A percentile compares a stretch with the other conserved stretches of the same genome.
phyloP scores from a whole-genome alignment of 129 eudicot genomes.

The Tagetes patula region DNA sequence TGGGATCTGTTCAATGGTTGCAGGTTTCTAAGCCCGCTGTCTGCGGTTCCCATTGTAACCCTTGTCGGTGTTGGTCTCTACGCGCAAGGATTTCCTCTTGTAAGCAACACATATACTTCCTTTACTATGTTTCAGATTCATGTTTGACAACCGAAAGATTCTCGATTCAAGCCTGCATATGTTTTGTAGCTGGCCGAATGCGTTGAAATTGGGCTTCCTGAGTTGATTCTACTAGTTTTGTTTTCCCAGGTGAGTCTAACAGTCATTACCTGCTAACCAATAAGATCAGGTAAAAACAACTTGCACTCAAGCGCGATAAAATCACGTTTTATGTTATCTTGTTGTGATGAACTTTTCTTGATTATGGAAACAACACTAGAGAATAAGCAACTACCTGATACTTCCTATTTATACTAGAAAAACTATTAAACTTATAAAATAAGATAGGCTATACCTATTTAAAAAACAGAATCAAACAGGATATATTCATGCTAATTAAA shows the following conservation, averaged over 20 bases:
- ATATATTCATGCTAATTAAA: too few species aligned
- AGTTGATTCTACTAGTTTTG: conserved; percentile 57
- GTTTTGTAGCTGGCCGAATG: conserved; percentile 64
- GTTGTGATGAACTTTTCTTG: conserved; percentile 1
- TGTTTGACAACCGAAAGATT: background rate
- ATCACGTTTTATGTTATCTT: background rate
- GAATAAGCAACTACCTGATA: too few species aligned
- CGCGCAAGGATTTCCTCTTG: conserved; percentile 80
- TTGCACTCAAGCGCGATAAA: too few species aligned
- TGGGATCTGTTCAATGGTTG: conserved; percentile 8
- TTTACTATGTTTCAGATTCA: background rate
- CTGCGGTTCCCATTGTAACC: conserved; percentile 85
- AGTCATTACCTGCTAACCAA: background rate
- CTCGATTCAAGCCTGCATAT: background rate
- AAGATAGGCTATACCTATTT: too few species aligned
- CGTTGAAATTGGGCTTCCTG: conserved; percentile 83
- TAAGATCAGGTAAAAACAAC: background rate
- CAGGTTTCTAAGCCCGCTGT: conserved; percentile 86
- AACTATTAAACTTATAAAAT: too few species aligned
- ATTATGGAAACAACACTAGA: background rate
- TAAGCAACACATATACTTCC: conserved; percentile 24
- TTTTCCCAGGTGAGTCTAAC: conserved; percentile 56
- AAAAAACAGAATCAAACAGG: too few species aligned
- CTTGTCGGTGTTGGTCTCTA: conserved; percentile 89
- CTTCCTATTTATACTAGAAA: too few species aligned